Evolutionary conservation across 306 rosid species (phyloP), one percentile per base, ranked within the genome.

Genomic region (Cucumis hystrix): DNA sequence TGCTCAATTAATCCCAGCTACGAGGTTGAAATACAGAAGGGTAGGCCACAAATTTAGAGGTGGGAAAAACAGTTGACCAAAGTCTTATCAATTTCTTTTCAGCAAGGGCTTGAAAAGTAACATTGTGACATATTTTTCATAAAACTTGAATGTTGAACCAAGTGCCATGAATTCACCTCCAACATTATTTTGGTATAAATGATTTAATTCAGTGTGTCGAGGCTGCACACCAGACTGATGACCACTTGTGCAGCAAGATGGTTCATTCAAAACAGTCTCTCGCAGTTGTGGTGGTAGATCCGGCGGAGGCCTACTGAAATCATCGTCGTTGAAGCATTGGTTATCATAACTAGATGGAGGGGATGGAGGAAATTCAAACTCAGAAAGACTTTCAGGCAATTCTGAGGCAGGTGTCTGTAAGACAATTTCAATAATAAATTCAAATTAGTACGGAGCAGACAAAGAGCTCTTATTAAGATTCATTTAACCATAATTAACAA

Each of bases 321-420:
- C 97, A 10, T 89, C 88, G 14, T 88, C 92, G 8, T 74, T 80
- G 57, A 92, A 80, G 77, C 41, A 61, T 62, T 77, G 78, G 84
- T 87, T 90, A 45, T 89, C 89, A 16, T 95, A 95, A 87, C 96
- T 95, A 43, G 91, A 87, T 49, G 96, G 89, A 23, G 98, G 97
- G n/a, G 97, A 92, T 62, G 91, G 82, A 47, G 96, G 95, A 80
- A 82, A 67, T 78, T 88, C 89, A 2, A 81, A 76, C 37, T 85
- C 90, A 17, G 87, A 78, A 6, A 87, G 80, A 59, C 59, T 83
- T 74, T 78, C 81, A 3, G 79, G 77, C 77, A 77, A 76, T 83
- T 85, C 87, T 59, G 88, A 86, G 70, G 80, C 79, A 81, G 78
- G 84, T 60, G 85, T 91, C 98, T 95, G 85, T 15, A 61, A 76